A percentile compares a stretch with the other conserved stretches of the same genome.
phyloP scores from a whole-genome alignment of 208 protist species.

The Leishmania amazonensis region DNA sequence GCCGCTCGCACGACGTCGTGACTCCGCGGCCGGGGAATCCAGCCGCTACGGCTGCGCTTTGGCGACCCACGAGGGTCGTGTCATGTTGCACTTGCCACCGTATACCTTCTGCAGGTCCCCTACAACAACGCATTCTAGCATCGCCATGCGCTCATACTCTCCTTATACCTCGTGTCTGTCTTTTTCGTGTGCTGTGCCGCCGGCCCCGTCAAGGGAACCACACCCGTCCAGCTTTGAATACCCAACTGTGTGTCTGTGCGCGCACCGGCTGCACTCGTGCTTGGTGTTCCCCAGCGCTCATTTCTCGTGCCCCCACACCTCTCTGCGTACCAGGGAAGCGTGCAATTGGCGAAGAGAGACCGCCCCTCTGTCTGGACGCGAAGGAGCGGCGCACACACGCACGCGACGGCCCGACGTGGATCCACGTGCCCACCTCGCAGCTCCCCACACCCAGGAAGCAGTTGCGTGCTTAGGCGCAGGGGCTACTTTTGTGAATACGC shows the following conservation, averaged over 20 bases:
- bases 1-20: background rate
- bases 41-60: background rate
- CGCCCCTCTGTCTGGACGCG: background rate
- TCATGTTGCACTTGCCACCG: background rate
- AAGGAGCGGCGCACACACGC: background rate
- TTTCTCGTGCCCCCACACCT: background rate
- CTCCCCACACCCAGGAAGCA: background rate
- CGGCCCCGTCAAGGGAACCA: background rate
- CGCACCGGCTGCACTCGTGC: background rate
- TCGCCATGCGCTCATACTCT: background rate
- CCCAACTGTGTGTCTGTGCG: background rate
- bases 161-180: background rate
- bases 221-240: background rate
- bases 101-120: background rate
- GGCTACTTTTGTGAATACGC: background rate
- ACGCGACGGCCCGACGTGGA: background rate
- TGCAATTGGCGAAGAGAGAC: background rate
- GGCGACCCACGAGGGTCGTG: background rate
- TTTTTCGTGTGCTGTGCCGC: background rate
- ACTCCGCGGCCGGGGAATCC: background rate
- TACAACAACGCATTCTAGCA: background rate
- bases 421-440: background rate
- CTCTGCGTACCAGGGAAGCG: background rate
- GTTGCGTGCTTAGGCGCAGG: too few species aligned
- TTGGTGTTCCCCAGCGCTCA: background rate